These are phyloP conservation scores for Ceratocystiopsis sp. DNA, from an alignment of 2,329 filamentous ascomycete genomes.

Conservation along the genomic window DNA sequence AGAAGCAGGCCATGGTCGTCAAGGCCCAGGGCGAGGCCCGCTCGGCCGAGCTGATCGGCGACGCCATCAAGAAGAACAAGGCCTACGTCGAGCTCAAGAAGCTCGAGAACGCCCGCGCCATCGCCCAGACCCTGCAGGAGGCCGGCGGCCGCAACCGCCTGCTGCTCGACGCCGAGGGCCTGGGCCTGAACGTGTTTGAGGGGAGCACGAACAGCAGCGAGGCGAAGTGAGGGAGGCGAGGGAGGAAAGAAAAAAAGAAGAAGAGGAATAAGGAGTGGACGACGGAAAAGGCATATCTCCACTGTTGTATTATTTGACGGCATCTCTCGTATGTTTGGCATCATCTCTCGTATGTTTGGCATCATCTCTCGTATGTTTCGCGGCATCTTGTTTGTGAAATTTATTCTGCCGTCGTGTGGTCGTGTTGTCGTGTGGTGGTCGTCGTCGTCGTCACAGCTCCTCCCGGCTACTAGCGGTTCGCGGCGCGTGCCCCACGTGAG, in stretches of 20 bases:
- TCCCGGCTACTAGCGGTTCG: too few species aligned
- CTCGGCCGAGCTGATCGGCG: conserved; percentile 92
- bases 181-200: conserved; percentile 75
- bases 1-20: conserved; percentile 98
- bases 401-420: too few species aligned
- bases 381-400: too few species aligned
- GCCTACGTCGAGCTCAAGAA: conserved; percentile 94
- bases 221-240: conserved; percentile 20
- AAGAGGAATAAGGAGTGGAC: not conserved
- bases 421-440: too few species aligned
- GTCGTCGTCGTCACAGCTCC: too few species aligned
- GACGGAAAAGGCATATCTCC: not conserved
- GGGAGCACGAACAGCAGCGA: conserved; percentile 15
- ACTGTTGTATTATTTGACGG: too few species aligned
- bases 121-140: conserved; percentile 79
- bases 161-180: conserved; percentile 76
- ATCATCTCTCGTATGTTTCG: too few species aligned
- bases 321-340: too few species aligned
- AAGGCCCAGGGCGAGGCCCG: conserved; percentile 97
- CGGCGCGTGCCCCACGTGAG: too few species aligned
- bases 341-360: too few species aligned
- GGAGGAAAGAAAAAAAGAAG: not conserved
- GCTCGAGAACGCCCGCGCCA: conserved; percentile 86
- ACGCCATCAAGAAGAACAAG: conserved; percentile 98
- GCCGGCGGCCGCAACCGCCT: conserved; percentile 79